These are phyloP conservation scores for Saccharomycopsis sp. DNA, from an alignment of 805 yeast species.

Conservation along the genomic window DNA sequence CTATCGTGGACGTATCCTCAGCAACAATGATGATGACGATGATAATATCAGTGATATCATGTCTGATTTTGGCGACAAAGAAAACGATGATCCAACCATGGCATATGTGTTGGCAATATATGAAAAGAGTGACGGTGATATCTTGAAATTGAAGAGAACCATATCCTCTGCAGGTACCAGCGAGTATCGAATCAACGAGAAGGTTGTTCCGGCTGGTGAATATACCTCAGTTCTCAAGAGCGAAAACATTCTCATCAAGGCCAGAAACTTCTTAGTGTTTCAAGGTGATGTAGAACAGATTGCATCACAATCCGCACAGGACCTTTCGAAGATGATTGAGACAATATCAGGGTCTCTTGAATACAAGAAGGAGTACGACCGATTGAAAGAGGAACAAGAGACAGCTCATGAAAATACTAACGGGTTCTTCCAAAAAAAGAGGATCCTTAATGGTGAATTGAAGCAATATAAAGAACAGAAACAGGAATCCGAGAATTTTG, in stretches of 20 bases:
- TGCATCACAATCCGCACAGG: conserved; percentile 78
- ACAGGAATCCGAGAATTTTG: conserved; percentile 62
- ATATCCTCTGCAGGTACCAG: conserved; percentile 55
- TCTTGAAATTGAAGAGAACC: conserved; percentile 55
- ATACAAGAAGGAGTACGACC: conserved; percentile 58
- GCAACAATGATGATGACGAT: conserved; percentile 6
- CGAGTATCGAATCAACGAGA: conserved; percentile 60
- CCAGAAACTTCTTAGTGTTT: conserved; percentile 86
- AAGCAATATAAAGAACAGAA: conserved; percentile 74
- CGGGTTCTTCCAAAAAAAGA: conserved; percentile 57
- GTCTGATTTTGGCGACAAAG: background rate
- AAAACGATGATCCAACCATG: conserved; percentile 33
- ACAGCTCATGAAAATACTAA: conserved; percentile 58
- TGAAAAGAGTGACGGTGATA: conserved; percentile 51
- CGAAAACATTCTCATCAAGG: conserved; percentile 81
- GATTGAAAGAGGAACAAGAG: conserved; percentile 55
- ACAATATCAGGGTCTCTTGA: conserved; percentile 78
- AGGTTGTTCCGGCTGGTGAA: conserved; percentile 51
- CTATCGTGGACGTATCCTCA: conserved; percentile 56
- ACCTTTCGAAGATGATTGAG: conserved; percentile 70
- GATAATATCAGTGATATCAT: conserved; percentile 11
- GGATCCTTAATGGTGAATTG: conserved; percentile 65
- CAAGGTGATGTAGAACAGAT: conserved; percentile 96
- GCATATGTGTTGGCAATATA: conserved; percentile 81
- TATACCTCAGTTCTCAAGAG: conserved; percentile 61